Conservation (phyloP, 495 filamentous ascomycete species). For the Xylaria telfairii region DNA sequence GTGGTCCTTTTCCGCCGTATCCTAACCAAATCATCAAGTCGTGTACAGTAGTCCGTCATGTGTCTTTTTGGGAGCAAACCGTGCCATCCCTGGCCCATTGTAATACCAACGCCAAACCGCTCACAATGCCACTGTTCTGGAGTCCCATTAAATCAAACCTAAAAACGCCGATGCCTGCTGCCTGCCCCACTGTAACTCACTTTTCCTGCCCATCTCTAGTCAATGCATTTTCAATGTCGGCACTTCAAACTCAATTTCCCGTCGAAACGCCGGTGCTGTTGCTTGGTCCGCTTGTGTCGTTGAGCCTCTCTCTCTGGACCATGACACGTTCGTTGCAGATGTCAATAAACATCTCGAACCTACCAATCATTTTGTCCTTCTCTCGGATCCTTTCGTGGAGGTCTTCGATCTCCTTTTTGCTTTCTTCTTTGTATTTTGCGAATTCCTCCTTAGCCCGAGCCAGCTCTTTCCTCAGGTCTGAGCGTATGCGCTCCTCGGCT, state of each 20-base stretch:
- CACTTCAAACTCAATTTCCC: slow-evolving; percentile 18
- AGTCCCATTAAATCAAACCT: background rate
- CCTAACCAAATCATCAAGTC: slow-evolving; percentile 20
- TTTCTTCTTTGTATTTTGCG: slow-evolving; percentile 51
- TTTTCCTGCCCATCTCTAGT: slow-evolving; percentile 23
- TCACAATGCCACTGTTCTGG: slow-evolving; percentile 17
- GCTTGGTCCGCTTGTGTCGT: slow-evolving; percentile 35
- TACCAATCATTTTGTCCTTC: slow-evolving; percentile 61
- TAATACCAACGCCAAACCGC: slow-evolving; percentile 24
- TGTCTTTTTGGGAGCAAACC: slow-evolving; percentile 14
- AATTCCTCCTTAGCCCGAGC: slow-evolving; percentile 55
- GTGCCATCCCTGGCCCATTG: slow-evolving; percentile 17
- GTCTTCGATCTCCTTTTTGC: slow-evolving; percentile 55
- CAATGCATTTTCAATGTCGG: slow-evolving; percentile 28
- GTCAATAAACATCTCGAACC: slow-evolving; percentile 67
- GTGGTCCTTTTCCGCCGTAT: slow-evolving; percentile 5
- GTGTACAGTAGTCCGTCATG: slow-evolving; percentile 23
- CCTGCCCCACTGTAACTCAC: slow-evolving; percentile 19
- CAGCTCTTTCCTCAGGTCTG: slow-evolving; percentile 59
- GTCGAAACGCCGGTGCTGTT: slow-evolving; percentile 24
- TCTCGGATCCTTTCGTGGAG: slow-evolving; percentile 54
- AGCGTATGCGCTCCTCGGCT: slow-evolving; percentile 61
- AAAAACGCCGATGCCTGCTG: slow-evolving; percentile 24
- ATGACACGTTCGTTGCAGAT: slow-evolving; percentile 65
- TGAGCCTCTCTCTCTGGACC: slow-evolving; percentile 53